phyloP scores from a whole-genome alignment of 164 flowering plant species.

The Tinospora cordifolia region DNA sequence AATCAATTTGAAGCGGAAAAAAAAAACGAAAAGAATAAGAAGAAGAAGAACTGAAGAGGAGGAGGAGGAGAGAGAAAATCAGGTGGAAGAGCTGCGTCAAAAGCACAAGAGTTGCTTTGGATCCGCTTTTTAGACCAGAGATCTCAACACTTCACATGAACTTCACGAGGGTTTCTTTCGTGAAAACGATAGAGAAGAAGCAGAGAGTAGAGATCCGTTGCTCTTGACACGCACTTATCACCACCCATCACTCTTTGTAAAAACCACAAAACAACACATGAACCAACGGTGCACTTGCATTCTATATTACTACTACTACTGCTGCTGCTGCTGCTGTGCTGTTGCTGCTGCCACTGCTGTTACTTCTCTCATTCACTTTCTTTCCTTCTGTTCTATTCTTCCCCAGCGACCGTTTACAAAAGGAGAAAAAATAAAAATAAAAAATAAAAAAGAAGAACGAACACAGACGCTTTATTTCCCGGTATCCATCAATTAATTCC shows the following conservation, averaged over 20 bases:
- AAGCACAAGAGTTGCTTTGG: conserved; percentile 25
- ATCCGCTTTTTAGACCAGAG: conserved; percentile 16
- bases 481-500: background rate
- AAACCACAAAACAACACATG: no score
- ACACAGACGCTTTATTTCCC: background rate
- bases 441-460: no score
- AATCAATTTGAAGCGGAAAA: background rate
- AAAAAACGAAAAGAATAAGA: no score
- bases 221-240: background rate
- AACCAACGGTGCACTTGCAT: no score
- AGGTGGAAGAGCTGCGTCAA: conserved; percentile 36
- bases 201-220: conserved; percentile 1
- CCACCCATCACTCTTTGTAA: background rate
- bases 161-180: conserved; percentile 35
- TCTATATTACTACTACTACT: no score
- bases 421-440: no score
- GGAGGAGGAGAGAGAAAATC: background rate
- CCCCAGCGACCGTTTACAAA: no score
- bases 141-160: conserved; percentile 39
- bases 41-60: background rate
- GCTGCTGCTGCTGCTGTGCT: no score
- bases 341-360: no score
- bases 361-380: no score
- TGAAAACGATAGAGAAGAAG: conserved; percentile 27
- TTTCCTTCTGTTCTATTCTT: no score